These are phyloP conservation scores for Coemansia sp. DNA, from an alignment of 192 early-diverging fungal genomes.

Conservation along the genomic window DNA sequence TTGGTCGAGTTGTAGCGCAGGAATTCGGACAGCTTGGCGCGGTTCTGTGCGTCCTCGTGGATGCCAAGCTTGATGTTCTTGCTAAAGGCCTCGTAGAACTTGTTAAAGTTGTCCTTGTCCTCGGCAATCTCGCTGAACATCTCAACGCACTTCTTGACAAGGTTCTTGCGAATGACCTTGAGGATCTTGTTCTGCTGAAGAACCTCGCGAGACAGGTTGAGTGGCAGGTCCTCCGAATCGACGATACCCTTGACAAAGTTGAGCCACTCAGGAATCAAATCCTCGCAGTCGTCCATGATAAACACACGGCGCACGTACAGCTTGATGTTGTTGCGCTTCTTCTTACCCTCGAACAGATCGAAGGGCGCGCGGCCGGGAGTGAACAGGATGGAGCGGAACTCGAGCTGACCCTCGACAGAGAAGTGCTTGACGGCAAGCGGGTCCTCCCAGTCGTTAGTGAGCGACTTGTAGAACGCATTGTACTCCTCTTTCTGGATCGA, in stretches of 20 bases:
- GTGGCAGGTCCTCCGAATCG: slow-evolving; percentile 99
- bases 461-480: slow-evolving; percentile 96
- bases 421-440: slow-evolving; percentile 98
- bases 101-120: slow-evolving; percentile 98
- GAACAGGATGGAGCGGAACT: slow-evolving; percentile 99
- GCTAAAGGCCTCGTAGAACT: slow-evolving; percentile 99
- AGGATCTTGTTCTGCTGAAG: slow-evolving; percentile 99
- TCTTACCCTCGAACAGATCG: slow-evolving; percentile 97
- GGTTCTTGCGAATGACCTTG: slow-evolving; percentile 99
- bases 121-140: slow-evolving; percentile 97
- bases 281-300: slow-evolving; percentile 99
- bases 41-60: slow-evolving; percentile 98
- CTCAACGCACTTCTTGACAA: slow-evolving; percentile 99
- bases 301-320: slow-evolving; percentile 99
- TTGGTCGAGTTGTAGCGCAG: slow-evolving; percentile 99
- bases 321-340: slow-evolving; percentile 99
- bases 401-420: slow-evolving; percentile 98
- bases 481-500: slow-evolving; percentile 97
- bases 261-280: slow-evolving; percentile 99
- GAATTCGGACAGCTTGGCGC: slow-evolving; percentile 94
- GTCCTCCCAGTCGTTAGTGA: slow-evolving; percentile 99
- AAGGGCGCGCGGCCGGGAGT: slow-evolving; percentile 96
- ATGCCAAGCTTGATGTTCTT: slow-evolving; percentile 99
- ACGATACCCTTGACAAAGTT: slow-evolving; percentile 99
- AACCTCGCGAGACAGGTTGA: slow-evolving; percentile 99